These are phyloP conservation scores for Dipodascus geniculatus DNA, from an alignment of 805 yeast species.

Conservation along the genomic window DNA sequence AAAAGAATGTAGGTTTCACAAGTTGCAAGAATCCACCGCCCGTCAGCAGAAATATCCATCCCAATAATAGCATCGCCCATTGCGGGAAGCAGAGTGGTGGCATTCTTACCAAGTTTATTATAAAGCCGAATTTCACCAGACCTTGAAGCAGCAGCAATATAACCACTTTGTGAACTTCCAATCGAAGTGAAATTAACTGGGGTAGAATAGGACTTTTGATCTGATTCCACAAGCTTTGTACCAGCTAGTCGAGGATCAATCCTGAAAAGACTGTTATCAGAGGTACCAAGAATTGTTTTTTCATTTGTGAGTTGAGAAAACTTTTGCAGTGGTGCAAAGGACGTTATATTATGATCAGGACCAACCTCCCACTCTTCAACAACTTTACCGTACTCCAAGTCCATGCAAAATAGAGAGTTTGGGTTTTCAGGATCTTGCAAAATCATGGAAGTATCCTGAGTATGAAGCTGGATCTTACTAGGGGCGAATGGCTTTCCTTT, in stretches of 20 bases:
- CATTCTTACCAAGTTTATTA: slow-evolving; percentile 60
- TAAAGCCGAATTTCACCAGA: slow-evolving; percentile 69
- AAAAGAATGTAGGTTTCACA: slow-evolving; percentile 61
- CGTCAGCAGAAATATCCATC: slow-evolving; percentile 64
- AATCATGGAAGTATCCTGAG: slow-evolving; percentile 57
- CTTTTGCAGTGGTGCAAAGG: slow-evolving; percentile 58
- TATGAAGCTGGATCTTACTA: slow-evolving; percentile 60
- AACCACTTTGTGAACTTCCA: slow-evolving; percentile 63
- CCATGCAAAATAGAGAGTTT: slow-evolving; percentile 55
- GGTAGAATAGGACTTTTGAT: slow-evolving; percentile 42
- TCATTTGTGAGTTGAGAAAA: slow-evolving; percentile 66
- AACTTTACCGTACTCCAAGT: slow-evolving; percentile 63
- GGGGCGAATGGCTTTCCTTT: slow-evolving; percentile 45
- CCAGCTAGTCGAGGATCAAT: slow-evolving; percentile 67
- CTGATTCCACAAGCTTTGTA: slow-evolving; percentile 46
- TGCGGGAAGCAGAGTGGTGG: slow-evolving; percentile 72
- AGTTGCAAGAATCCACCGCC: slow-evolving; percentile 73
- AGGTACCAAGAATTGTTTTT: slow-evolving; percentile 60
- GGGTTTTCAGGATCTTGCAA: slow-evolving; percentile 41
- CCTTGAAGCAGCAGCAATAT: slow-evolving; percentile 61
- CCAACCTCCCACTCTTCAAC: slow-evolving; percentile 72
- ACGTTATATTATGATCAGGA: slow-evolving; percentile 35
- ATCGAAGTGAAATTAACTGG: slow-evolving; percentile 45
- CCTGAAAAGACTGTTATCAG: slow-evolving; percentile 53
- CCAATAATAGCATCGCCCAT: slow-evolving; percentile 65